Evolutionary conservation across 352 stramenopile species (phyloP).

Genomic region (Thalassiosira pacifica): DNA sequence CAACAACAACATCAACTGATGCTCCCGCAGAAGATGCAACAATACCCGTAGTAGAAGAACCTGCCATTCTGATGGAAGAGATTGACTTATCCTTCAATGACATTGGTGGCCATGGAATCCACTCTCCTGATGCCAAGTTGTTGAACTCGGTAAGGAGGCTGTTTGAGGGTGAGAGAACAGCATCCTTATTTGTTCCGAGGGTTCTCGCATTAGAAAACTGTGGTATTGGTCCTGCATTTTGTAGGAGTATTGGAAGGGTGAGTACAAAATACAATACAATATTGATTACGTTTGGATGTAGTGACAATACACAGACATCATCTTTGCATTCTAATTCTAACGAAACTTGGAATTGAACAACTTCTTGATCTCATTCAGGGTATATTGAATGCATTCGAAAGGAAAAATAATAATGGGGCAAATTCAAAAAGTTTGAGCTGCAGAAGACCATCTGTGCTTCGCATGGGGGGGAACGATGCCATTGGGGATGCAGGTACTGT

Average conservation of each 20-base stretch:
- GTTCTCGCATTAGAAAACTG: conserved; percentile 75
- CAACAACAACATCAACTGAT: conserved; percentile 16
- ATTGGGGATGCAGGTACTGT: conserved; percentile 82
- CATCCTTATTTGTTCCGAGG: conserved; percentile 53
- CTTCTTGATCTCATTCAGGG: conserved; percentile 28
- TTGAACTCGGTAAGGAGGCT: conserved; percentile 64
- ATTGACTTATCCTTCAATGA: conserved; percentile 83
- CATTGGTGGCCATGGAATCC: conserved; percentile 58
- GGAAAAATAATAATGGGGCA: conserved; percentile 21
- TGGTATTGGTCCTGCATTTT: conserved; percentile 75
- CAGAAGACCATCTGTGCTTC: conserved; percentile 65
- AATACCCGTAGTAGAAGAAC: conserved; percentile 2
- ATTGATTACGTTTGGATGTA: too few relatives aligned
- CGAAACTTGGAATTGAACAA: not conserved
- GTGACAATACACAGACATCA: not conserved
- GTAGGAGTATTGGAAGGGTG: conserved; percentile 79
- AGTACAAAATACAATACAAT: too few relatives aligned
- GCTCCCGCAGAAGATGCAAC: conserved; percentile 22
- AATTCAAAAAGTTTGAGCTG: conserved; percentile 14
- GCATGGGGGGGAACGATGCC: conserved; percentile 71
- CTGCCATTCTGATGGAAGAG: conserved; percentile 50
- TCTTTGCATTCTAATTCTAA: conserved; percentile 28
- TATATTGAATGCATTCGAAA: conserved; percentile 53
- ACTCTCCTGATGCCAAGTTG: conserved; percentile 40
- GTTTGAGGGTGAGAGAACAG: conserved; percentile 47